Conservation (phyloP, 2,329 filamentous ascomycete genomes). For the Arthrobotrys conoides region DNA sequence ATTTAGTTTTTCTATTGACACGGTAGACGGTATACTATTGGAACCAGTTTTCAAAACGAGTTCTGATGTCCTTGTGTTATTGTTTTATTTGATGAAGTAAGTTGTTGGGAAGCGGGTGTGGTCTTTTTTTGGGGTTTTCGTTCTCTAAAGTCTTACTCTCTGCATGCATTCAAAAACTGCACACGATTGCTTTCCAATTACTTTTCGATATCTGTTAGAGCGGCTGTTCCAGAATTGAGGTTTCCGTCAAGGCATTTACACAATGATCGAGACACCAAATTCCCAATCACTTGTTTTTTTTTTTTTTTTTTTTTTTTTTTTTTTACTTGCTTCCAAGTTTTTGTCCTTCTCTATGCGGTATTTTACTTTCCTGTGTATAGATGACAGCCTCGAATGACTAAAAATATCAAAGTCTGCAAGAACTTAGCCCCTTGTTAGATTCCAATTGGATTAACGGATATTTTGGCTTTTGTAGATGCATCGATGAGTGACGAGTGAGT, state of each 20-base stretch:
- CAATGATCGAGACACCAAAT: slow-evolving; percentile 43
- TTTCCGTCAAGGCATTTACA: slow-evolving; percentile 52
- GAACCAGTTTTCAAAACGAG: slow-evolving; percentile 27
- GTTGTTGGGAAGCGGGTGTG: slow-evolving; percentile 44
- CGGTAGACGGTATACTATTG: slow-evolving; percentile 16
- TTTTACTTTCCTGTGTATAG: slow-evolving; percentile 57
- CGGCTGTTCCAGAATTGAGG: slow-evolving; percentile 41
- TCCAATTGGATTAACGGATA: slow-evolving; percentile 33
- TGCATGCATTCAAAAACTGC: slow-evolving; percentile 34
- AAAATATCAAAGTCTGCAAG: slow-evolving; percentile 54
- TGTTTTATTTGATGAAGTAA: slow-evolving; percentile 30
- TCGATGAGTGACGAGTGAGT: slow-evolving; percentile 35
- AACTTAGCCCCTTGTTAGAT: slow-evolving; percentile 37
- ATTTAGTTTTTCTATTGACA: slow-evolving; percentile 33
- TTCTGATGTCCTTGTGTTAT: slow-evolving; percentile 36
- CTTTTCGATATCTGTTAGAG: slow-evolving; percentile 54
- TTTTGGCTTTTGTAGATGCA: slow-evolving; percentile 8
- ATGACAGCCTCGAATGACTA: slow-evolving; percentile 59
- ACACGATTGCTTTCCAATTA: slow-evolving; percentile 24
- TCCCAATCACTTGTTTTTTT: slow-evolving; percentile 22
- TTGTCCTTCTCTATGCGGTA: slow-evolving; percentile 55
- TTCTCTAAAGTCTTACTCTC: slow-evolving; percentile 25
- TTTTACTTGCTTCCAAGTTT: slow-evolving; percentile 2
- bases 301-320: slow-evolving; percentile 36
- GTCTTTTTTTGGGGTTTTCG: slow-evolving; percentile 33